phyloP scores from a whole-genome alignment of 495 filamentous ascomycete genomes.

The Mycothermus thermophilus region DNA sequence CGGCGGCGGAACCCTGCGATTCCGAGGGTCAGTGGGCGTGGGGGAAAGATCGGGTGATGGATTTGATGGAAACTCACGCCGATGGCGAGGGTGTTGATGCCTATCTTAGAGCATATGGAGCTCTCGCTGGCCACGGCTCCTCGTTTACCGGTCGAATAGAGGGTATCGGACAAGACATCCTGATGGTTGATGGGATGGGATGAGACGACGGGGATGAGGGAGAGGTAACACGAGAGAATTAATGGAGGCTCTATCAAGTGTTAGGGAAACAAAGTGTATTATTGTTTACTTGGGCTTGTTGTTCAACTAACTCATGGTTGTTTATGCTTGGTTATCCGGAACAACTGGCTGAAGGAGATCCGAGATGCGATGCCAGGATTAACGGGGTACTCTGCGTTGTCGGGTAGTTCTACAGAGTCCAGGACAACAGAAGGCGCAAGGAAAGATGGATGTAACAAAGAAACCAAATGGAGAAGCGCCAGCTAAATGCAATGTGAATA shows the following conservation, averaged over 20 bases:
- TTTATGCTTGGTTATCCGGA: too few species aligned
- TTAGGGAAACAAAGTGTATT: too few species aligned
- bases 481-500: too few species aligned
- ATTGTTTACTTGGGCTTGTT: too few species aligned
- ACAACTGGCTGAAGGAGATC: too few species aligned
- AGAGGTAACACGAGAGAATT: conserved; percentile 6
- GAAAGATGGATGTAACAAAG: too few species aligned
- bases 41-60: not conserved
- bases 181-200: conserved; percentile 1
- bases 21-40: not conserved
- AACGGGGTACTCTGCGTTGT: not conserved
- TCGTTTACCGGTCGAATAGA: conserved; percentile 8
- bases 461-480: too few species aligned
- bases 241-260: conserved; percentile 1
- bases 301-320: not conserved
- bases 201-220: conserved; percentile 4
- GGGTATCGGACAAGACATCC: not conserved
- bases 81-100: conserved; percentile 50
- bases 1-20: conserved; percentile 52
- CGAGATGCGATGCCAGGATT: not conserved
- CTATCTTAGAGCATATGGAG: conserved; percentile 60
- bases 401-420: too few species aligned
- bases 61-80: conserved; percentile 30
- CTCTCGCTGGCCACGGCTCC: conserved; percentile 77
- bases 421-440: too few species aligned